Evolutionary conservation across 225 moss, liverwort and hornwort genomes (phyloP).

Genomic region (Rhytidiadelphus loreus): DNA sequence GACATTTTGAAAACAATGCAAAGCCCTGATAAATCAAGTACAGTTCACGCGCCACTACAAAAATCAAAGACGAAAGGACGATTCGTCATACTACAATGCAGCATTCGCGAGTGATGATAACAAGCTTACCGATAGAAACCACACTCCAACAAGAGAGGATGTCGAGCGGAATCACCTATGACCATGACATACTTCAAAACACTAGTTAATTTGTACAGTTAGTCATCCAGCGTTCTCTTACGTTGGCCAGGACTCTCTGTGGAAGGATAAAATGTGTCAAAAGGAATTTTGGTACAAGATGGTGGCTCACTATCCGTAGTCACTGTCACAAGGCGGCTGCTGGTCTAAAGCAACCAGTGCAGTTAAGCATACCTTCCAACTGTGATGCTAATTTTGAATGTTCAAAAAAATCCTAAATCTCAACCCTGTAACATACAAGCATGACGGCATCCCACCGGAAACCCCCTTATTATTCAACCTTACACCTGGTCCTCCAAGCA

Average conservation of each 20-base stretch:
- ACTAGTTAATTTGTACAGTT: neutral
- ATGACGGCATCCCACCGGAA: slow-evolving; percentile 11
- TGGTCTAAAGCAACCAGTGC: neutral
- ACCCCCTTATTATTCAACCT: slow-evolving; percentile 9
- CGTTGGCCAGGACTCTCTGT: neutral
- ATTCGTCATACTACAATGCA: neutral
- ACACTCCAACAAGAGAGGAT: neutral
- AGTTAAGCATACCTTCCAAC: slow-evolving; percentile 8
- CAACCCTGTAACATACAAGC: slow-evolving; percentile 25
- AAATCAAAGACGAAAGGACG: neutral
- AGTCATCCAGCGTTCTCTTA: neutral
- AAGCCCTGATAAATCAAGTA: neutral
- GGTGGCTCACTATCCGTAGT: slow-evolving; percentile 1
- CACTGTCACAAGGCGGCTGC: slow-evolving; percentile 6
- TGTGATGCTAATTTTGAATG: slow-evolving; percentile 10
- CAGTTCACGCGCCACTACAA: neutral
- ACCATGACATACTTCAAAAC: neutral
- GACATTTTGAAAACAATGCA: neutral
- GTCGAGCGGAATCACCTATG: neutral
- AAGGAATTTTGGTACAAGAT: slow-evolving; percentile 28
- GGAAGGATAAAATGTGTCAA: slow-evolving; percentile 3
- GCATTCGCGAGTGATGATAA: neutral
- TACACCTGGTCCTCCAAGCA: slow-evolving; percentile 3
- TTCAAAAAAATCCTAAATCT: slow-evolving; percentile 17
- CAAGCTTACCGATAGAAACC: neutral